Conservation (phyloP, 805 yeast species). For the Yamadazyma sp. region DNA sequence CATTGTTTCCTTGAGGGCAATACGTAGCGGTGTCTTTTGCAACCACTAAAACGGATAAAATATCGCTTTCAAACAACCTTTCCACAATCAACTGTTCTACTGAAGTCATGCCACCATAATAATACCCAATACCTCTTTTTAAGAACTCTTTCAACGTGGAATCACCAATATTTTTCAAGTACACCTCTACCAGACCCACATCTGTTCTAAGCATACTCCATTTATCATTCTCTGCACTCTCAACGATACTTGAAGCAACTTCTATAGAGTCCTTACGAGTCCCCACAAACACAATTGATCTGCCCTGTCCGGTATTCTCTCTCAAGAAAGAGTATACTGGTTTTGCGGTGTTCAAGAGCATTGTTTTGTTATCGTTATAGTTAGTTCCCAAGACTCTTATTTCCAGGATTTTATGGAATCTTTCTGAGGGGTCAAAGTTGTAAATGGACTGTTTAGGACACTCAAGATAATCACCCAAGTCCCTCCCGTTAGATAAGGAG, state of each 20-base stretch:
- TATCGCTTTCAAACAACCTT: conserved; percentile 49
- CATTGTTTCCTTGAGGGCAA: conserved; percentile 54
- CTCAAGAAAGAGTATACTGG: conserved; percentile 48
- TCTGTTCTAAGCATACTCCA: conserved; percentile 42
- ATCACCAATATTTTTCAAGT: conserved; percentile 49
- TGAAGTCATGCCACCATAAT: conserved; percentile 55
- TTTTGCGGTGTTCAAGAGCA: conserved; percentile 48
- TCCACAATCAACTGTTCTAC: conserved; percentile 58
- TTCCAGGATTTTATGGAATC: conserved; percentile 54
- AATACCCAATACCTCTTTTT: conserved; percentile 61
- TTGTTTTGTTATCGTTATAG: conserved; percentile 38
- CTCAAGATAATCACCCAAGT: conserved; percentile 86
- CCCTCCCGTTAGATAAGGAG: conserved; percentile 72
- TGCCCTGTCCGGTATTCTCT: conserved; percentile 16
- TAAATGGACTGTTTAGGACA: conserved; percentile 57
- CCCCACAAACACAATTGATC: conserved; percentile 12
- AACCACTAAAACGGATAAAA: conserved; percentile 57
- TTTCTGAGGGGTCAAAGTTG: conserved; percentile 67
- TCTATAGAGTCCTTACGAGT: conserved; percentile 11
- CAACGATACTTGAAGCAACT: conserved; percentile 14
- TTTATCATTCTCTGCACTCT: conserved; percentile 50
- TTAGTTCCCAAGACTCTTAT: conserved; percentile 52
- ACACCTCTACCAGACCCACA: conserved; percentile 30
- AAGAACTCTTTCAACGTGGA: conserved; percentile 42
- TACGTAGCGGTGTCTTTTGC: conserved; percentile 52